Percentiles rank a stretch among this genome's conserved stretches.
Conservation (phyloP, 2,329 filamentous ascomycete genomes). For the Chaetomium sp. region DNA sequence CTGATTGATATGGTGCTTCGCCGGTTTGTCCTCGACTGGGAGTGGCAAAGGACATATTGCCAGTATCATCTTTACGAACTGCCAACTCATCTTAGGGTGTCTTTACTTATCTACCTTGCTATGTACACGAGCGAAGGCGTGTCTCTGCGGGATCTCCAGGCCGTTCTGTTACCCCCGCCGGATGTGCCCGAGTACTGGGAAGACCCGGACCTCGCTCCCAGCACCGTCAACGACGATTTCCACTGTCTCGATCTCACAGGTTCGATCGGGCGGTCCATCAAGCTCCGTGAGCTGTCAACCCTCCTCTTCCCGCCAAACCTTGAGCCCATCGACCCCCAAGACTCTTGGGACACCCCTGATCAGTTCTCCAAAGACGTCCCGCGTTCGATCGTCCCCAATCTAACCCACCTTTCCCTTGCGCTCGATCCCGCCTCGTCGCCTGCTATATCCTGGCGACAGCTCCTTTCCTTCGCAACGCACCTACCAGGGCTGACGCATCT, state of each 20-base stretch:
- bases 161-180: conserved; percentile 37
- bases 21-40: conserved; percentile 48
- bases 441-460: conserved; percentile 50
- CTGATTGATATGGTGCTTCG: conserved; percentile 47
- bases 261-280: conserved; percentile 45
- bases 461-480: conserved; percentile 48
- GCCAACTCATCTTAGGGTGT: conserved; percentile 46
- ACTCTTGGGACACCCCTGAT: conserved; percentile 46
- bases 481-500: conserved; percentile 51
- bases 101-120: conserved; percentile 46
- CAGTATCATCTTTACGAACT: conserved; percentile 50
- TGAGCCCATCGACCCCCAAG: conserved; percentile 29
- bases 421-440: conserved; percentile 22
- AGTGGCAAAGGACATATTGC: conserved; percentile 48
- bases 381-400: conserved; percentile 43
- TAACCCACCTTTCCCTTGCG: conserved; percentile 56
- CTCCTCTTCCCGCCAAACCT: conserved; percentile 41
- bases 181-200: conserved; percentile 20
- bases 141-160: conserved; percentile 43
- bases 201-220: conserved; percentile 18
- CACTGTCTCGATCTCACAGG: conserved; percentile 49
- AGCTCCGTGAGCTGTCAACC: conserved; percentile 45
- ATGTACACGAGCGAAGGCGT: conserved; percentile 40
- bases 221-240: conserved; percentile 39
- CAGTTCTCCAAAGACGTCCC: conserved; percentile 26